Evolutionary conservation across 768 basidiomycete genomes (phyloP), one percentile per base, ranked within the genome.

Genomic region (Boletus bicolor): DNA sequence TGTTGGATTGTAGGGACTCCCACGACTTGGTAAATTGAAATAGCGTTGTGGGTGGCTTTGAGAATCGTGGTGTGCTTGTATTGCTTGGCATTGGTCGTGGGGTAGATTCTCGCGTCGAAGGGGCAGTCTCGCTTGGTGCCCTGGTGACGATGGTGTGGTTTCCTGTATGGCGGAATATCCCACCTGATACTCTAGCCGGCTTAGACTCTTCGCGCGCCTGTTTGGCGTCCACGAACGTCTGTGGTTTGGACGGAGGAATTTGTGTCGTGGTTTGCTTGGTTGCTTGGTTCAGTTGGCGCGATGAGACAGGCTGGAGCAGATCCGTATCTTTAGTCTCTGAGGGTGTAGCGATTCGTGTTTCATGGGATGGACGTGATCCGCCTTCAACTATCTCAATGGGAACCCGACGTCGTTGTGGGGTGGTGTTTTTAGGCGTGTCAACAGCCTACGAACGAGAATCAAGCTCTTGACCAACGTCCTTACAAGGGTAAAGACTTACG

Each of bases 151-250:
- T 68, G 2, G 80, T 85, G 43, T 78, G 81, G 17, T 80, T 73
- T 1, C 89, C 90, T 12, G 82, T 77, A 3, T 77, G 72, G 28
- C 83, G 80, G 72, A 92, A 89, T 49, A 92, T 86, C 0, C 89
- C 89, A 8, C 88, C 89, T 0, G 86, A 83, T 4, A 83, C 79
- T 39, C 76, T 76, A 52, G 73, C 75, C 61, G 71, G 55, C 52
- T 74, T 79, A 12, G 70, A 71, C 43, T 51, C 75, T 14, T 83
- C 79, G 28, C 87, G 81, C 0, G 75, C 76, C 51, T 79, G 75
- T 63, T 85, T 87, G 6, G 80, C 85, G 28, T 85, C 81, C 56
- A 76, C 71, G 69, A 87, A 88, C 2, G 81, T 77, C 58, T 63
- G 61, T n/a, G 59, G 51, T 51, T 58, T 65, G 32, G 45, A 59